Percentiles rank a stretch among this genome's conserved stretches.
phyloP scores from a whole-genome alignment of 108 stramenopile genomes.

The Discostella stelligeroides region DNA sequence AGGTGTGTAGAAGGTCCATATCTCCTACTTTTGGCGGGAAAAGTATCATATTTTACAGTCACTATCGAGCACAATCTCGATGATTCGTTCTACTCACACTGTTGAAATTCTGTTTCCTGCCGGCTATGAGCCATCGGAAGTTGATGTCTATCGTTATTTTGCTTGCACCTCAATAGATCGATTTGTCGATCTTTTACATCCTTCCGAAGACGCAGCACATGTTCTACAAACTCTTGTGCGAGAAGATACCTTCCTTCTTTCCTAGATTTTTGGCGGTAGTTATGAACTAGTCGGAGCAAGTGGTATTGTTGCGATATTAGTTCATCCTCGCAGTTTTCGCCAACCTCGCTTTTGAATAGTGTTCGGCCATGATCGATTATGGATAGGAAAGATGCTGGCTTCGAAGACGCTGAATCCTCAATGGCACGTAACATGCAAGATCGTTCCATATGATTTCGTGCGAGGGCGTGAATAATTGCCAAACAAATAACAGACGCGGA shows the following conservation, averaged over 20 bases:
- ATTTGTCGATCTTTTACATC: conserved; percentile 19
- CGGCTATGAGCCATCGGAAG: conserved; percentile 8
- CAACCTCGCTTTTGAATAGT: not conserved
- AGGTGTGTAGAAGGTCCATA: no score
- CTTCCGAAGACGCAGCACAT: conserved; percentile 5
- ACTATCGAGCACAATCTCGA: no score
- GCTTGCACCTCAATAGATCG: not conserved
- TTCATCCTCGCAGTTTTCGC: not conserved
- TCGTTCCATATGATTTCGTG: not conserved
- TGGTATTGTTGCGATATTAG: not conserved
- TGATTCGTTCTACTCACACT: conserved; percentile 26
- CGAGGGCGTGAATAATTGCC: not conserved
- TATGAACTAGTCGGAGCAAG: conserved; percentile 9
- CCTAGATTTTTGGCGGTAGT: conserved; percentile 19
- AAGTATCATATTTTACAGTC: no score
- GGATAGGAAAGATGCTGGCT: not conserved
- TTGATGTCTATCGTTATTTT: not conserved
- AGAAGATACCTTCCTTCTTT: conserved; percentile 19
- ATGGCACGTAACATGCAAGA: conserved; percentile 8
- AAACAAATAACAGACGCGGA: not conserved
- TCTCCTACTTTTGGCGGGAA: no score
- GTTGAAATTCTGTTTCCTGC: conserved; percentile 14
- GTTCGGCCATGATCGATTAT: not conserved
- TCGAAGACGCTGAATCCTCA: not conserved
- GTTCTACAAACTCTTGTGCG: conserved; percentile 26